phyloP scores from a whole-genome alignment of 805 yeast genomes.

The Candida germanica region DNA sequence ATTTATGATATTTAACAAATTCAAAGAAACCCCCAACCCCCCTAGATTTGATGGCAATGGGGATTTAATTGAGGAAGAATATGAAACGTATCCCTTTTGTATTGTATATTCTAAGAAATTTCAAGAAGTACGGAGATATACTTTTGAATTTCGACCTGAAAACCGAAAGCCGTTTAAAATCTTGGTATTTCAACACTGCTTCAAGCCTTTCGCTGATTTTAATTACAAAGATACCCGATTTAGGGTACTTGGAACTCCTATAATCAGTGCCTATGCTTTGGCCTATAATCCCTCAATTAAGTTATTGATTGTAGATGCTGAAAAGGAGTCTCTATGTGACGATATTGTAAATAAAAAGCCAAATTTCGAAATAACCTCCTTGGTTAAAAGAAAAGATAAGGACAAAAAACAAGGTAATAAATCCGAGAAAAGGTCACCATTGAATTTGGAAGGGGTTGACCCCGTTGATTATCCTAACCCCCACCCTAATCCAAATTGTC shows the following conservation, averaged over 20 bases:
- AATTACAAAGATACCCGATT: constrained; percentile 34
- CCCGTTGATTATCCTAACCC: constrained; percentile 27
- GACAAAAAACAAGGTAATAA: not conserved
- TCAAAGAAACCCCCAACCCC: constrained; percentile 25
- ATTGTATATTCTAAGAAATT: constrained; percentile 27
- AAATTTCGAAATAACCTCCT: constrained; percentile 17
- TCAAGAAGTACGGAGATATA: constrained; percentile 25
- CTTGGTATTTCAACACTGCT: constrained; percentile 32
- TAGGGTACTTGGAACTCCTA: constrained; percentile 35
- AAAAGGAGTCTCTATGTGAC: constrained; percentile 36
- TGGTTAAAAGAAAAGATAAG: constrained; percentile 10
- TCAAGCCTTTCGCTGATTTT: constrained; percentile 39
- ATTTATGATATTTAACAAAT: constrained; percentile 29
- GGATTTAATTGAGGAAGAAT: constrained; percentile 20
- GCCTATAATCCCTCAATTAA: constrained; percentile 32
- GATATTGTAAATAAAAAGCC: constrained; percentile 27
- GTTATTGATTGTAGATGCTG: constrained; percentile 30
- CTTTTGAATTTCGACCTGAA: constrained; percentile 23
- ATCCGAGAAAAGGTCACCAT: not conserved
- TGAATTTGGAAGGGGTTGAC: constrained; percentile 4
- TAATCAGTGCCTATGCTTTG: constrained; percentile 27
- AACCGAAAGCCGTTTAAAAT: constrained; percentile 22
- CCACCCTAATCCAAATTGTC: constrained; percentile 24
- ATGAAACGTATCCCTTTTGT: constrained; percentile 34
- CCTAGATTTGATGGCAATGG: constrained; percentile 12